A percentile compares a stretch with the other conserved stretches of the same genome.
Conservation (phyloP, 768 basidiomycete species). For the Kwoniella newhampshirensis region DNA sequence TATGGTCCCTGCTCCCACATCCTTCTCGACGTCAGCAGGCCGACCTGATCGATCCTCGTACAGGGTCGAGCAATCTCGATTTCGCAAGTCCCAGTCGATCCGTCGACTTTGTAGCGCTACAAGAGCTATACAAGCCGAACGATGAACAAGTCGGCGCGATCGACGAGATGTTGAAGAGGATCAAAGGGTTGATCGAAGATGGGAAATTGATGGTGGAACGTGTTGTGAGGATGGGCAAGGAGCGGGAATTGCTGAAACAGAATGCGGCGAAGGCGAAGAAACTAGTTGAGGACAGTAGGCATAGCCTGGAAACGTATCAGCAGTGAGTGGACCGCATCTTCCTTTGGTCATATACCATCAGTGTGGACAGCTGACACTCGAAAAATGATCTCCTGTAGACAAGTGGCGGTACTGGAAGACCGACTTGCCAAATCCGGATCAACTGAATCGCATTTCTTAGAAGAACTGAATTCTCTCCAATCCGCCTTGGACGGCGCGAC, state of each 20-base stretch:
- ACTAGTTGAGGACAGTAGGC: slow-evolving; percentile 76
- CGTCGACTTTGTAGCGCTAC: slow-evolving; percentile 81
- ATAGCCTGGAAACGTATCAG: slow-evolving; percentile 83
- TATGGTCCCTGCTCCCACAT: slow-evolving; percentile 82
- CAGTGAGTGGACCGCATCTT: too few species aligned
- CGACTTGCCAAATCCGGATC: slow-evolving; percentile 42
- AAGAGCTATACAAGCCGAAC: slow-evolving; percentile 66
- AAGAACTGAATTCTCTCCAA: slow-evolving; percentile 48
- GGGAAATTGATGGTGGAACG: slow-evolving; percentile 81
- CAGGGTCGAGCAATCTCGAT: slow-evolving; percentile 37
- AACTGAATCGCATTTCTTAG: slow-evolving; percentile 44
- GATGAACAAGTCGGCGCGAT: slow-evolving; percentile 62
- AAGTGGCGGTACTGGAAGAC: slow-evolving; percentile 51
- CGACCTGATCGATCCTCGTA: slow-evolving; percentile 55
- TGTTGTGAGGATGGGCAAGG: slow-evolving; percentile 77
- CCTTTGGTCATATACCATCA: too few species aligned
- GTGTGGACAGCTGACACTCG: too few species aligned
- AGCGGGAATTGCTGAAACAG: slow-evolving; percentile 85
- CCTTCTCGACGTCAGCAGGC: slow-evolving; percentile 69
- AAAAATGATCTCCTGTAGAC: slow-evolving; percentile 28
- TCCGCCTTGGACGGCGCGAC: slow-evolving; percentile 34
- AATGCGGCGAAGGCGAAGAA: slow-evolving; percentile 90
- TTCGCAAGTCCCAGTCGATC: slow-evolving; percentile 61
- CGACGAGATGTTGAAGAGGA: slow-evolving; percentile 72
- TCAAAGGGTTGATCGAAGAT: slow-evolving; percentile 78